Percentiles rank a stretch among this genome's conserved stretches.
phyloP scores from a whole-genome alignment of 2,329 filamentous ascomycete genomes.

The Ophiostoma triangulosporum region DNA sequence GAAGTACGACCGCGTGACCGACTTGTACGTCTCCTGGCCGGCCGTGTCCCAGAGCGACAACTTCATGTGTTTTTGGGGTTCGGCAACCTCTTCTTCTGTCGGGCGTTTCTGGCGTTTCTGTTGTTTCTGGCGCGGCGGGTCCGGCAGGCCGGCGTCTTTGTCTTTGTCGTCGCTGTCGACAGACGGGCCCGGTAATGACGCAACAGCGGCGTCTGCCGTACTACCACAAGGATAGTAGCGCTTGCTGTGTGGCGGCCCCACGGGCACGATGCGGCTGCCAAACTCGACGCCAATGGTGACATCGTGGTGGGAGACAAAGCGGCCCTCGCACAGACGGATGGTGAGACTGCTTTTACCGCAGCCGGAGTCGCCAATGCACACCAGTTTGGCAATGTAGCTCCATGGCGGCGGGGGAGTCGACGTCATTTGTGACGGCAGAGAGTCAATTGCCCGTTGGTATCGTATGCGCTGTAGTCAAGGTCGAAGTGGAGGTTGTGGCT shows the following conservation, averaged over 20 bases:
- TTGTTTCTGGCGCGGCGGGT: conserved; percentile 26
- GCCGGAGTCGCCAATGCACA: conserved; percentile 92
- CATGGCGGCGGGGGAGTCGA: conserved; percentile 47
- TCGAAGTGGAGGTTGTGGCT: background rate
- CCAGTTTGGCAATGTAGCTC: conserved; percentile 98
- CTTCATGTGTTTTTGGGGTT: conserved; percentile 70
- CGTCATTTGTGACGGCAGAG: conserved; percentile 31
- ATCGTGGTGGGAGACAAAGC: conserved; percentile 88
- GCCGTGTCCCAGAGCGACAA: conserved; percentile 91
- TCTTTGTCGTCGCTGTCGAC: conserved; percentile 2
- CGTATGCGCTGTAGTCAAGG: background rate
- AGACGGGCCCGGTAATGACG: background rate
- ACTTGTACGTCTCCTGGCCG: conserved; percentile 95
- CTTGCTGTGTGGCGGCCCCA: conserved; percentile 64
- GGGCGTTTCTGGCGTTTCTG: conserved; percentile 9
- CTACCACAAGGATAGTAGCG: conserved; percentile 13
- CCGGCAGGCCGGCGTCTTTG: conserved; percentile 30
- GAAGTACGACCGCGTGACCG: conserved; percentile 87
- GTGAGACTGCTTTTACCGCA: conserved; percentile 92
- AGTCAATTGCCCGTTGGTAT: background rate
- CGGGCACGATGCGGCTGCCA: conserved; percentile 81
- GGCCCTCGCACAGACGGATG: conserved; percentile 89
- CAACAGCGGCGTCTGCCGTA: conserved; percentile 11
- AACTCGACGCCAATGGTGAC: conserved; percentile 97
- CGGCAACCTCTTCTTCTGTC: background rate